Conservation (phyloP, 2,329 filamentous ascomycete genomes). For the Tolypocladium nubicola region DNA sequence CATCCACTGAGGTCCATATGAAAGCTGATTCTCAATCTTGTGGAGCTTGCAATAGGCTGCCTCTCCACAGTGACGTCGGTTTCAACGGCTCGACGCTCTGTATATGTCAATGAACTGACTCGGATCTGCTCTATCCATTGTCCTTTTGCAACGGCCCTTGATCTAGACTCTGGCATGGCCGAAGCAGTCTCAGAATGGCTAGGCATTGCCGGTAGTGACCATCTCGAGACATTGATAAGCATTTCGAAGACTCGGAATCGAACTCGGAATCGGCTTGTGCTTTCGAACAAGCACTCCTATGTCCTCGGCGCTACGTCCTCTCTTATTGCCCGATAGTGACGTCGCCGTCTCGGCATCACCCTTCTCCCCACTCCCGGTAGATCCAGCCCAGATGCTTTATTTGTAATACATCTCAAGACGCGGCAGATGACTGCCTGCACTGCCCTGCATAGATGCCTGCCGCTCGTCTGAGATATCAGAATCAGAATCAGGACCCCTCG, state of each 20-base stretch:
- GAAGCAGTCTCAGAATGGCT: background rate
- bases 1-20: background rate
- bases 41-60: background rate
- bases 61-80: background rate
- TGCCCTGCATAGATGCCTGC: background rate
- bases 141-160: background rate
- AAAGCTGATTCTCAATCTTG: background rate
- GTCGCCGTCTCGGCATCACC: background rate
- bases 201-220: background rate
- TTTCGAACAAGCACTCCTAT: background rate
- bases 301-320: background rate
- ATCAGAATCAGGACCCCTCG: background rate
- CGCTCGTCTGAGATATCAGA: background rate
- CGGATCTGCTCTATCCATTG: background rate
- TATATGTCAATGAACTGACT: background rate
- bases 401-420: background rate
- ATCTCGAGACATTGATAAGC: background rate
- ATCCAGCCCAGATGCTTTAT: background rate
- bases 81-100: background rate
- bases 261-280: background rate
- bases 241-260: background rate
- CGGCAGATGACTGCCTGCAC: background rate
- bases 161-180: background rate
- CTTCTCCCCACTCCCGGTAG: background rate
- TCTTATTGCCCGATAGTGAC: background rate